A percentile compares a stretch with the other conserved stretches of the same genome.
phyloP scores from a whole-genome alignment of 1,139 yeast genomes.

The Yamadazyma epiphylla region DNA sequence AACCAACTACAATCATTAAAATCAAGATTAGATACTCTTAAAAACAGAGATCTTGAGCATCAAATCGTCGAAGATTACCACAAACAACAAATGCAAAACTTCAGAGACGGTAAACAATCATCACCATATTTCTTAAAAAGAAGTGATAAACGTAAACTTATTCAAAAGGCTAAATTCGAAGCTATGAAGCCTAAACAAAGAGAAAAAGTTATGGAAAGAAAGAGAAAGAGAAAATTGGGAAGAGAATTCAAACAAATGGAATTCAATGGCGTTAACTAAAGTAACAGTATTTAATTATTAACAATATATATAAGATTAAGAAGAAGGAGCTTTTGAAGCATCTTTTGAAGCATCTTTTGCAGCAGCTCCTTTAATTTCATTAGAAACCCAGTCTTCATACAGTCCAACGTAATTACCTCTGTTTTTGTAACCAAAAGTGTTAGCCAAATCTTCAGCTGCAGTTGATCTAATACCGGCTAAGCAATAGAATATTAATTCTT shows the following conservation, averaged over 20 bases:
- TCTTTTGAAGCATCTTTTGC: slow-evolving; percentile 1
- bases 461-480: slow-evolving; percentile 89
- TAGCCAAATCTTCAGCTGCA: slow-evolving; percentile 88
- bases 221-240: slow-evolving; percentile 90
- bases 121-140: slow-evolving; percentile 65
- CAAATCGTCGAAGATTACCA: slow-evolving; percentile 56
- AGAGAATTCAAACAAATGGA: slow-evolving; percentile 84
- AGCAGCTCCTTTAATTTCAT: slow-evolving; percentile 28
- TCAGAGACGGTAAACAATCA: slow-evolving; percentile 47
- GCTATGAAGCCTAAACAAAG: slow-evolving; percentile 79
- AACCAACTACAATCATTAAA: slow-evolving; percentile 56
- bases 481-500: slow-evolving; percentile 86
- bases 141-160: slow-evolving; percentile 76
- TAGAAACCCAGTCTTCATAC: slow-evolving; percentile 76
- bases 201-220: slow-evolving; percentile 85
- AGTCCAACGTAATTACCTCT: slow-evolving; percentile 82
- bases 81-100: slow-evolving; percentile 40
- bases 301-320: no score
- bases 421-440: slow-evolving; percentile 79
- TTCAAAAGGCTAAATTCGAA: slow-evolving; percentile 86
- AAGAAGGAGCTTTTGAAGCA: not conserved
- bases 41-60: slow-evolving; percentile 71
- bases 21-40: slow-evolving; percentile 73
- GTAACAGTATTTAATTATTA: no score
- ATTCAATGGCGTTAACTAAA: no score